Conservation (phyloP, 129 eudicot genomes). For the Flaveria ramosissima region DNA sequence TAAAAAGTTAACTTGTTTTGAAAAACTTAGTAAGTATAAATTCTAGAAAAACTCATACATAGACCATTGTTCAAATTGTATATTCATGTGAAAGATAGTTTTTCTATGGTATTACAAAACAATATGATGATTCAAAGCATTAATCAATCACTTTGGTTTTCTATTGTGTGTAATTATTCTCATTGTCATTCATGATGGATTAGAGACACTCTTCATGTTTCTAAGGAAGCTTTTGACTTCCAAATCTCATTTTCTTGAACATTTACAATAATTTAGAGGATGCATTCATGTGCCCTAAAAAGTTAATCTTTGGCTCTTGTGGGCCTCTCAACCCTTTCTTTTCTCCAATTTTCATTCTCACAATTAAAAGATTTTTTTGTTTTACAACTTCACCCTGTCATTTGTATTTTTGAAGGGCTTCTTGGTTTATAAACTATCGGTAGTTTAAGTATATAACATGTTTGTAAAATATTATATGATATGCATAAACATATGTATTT, state of each 20-base stretch:
- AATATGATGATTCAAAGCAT: background rate
- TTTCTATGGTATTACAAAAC: background rate
- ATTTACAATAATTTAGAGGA: constrained; percentile 24
- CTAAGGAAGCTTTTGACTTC: constrained; percentile 46
- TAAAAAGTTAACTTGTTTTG: background rate
- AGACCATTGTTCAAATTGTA: background rate
- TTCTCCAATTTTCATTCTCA: constrained; percentile 20
- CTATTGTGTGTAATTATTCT: constrained; percentile 8
- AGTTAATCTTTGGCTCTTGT: constrained; percentile 46
- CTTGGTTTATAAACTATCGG: background rate
- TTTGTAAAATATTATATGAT: background rate
- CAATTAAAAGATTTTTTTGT: background rate
- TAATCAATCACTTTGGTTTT: constrained; percentile 20
- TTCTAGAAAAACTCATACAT: background rate
- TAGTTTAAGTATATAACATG: background rate
- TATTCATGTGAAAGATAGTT: background rate
- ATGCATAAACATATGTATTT: background rate
- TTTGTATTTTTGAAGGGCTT: background rate
- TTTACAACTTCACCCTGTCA: background rate
- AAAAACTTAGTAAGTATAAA: background rate
- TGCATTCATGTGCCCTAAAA: constrained; percentile 45
- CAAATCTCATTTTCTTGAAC: constrained; percentile 33
- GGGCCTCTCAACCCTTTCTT: constrained; percentile 33
- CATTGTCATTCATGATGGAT: constrained; percentile 33
- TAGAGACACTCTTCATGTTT: constrained; percentile 39